Base-by-base conservation (phyloP, 495 filamentous ascomycete genomes). In the Hypoxylon lienhwacheense region DNA sequence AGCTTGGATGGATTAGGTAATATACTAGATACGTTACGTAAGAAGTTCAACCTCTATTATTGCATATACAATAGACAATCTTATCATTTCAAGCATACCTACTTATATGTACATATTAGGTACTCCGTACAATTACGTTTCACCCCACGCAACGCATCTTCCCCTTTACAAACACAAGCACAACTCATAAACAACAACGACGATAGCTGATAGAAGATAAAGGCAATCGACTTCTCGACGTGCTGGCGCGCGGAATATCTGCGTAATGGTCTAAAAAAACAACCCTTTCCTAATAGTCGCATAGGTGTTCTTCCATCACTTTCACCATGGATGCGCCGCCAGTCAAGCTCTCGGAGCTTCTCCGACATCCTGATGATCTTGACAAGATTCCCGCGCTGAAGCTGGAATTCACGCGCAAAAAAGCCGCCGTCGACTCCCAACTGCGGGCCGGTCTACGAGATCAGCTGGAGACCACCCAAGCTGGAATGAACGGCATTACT, bases 361-460 rank as follows among this genome's bases (percentile, higher is more conserved):
- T 85, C 53, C 80, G 82, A 68, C 82, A 84, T 64, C 80, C 82
- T n/a, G 82, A 85, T 61, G 93, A 99, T 70, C 86, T 99, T 48
- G 92, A 97, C 77, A 99, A 97, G 77, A 91, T 97, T 66, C 73
- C 83, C 50, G 83, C 82, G 47, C 78, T 99, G 64, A 95, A 93
- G 73, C 81, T 89, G 61, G 93, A 99, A 68, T 96, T 97, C 75
- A 78, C 82, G 55, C 88, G 95, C 60, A 97, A 97, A 81, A 99
- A 99, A 68, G 79, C 82, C 15, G 88, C 85, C 26, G 81, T 97
- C 49, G 93, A 99, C 73, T 81, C 84, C 15, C 90, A 93, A 73
- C 85, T 99, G 28, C 88, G 90, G 47, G 80, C 84, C 49, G 90
- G 90, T 14, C 80, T 99, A 39, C 81, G 86, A 43, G 90, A 93